phyloP scores from a whole-genome alignment of 352 stramenopile genomes.

The Pythium aristosporum region DNA sequence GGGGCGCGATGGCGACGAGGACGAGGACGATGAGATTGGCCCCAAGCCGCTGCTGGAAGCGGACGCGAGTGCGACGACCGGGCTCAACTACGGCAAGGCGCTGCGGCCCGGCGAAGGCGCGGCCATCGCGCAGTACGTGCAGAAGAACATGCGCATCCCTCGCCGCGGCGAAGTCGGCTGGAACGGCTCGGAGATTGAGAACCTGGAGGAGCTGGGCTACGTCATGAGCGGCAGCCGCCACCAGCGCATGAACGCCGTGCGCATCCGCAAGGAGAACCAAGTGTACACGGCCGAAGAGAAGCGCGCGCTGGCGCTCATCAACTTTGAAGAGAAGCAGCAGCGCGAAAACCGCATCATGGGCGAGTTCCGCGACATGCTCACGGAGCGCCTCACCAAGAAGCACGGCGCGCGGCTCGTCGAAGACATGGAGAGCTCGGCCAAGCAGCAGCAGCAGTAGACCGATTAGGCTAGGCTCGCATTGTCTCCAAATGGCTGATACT shows the following conservation, averaged over 20 bases:
- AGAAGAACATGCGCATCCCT: conserved; percentile 99
- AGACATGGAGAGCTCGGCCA: conserved; percentile 76
- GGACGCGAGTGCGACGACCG: conserved; percentile 46
- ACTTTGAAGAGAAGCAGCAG: conserved; percentile 99
- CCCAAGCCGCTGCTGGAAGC: conserved; percentile 70
- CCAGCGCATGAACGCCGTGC: conserved; percentile 98
- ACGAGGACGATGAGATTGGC: conserved; percentile 87
- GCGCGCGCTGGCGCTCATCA: conserved; percentile 96
- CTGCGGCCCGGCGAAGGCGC: conserved; percentile 92
- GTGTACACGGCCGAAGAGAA: conserved; percentile 99
- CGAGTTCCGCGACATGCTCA: conserved; percentile 95
- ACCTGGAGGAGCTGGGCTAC: conserved; percentile 93
- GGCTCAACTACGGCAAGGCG: conserved; percentile 90
- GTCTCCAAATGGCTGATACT: background rate
- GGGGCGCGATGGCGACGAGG: conserved; percentile 37
- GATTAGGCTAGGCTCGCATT: background rate
- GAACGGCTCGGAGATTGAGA: conserved; percentile 95
- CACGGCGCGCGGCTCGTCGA: conserved; percentile 83
- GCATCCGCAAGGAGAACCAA: conserved; percentile 99
- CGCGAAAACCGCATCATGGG: conserved; percentile 97
- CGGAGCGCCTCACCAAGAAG: conserved; percentile 85
- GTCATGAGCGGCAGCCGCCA: conserved; percentile 98
- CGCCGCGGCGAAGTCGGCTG: conserved; percentile 98
- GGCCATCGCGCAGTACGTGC: conserved; percentile 97
- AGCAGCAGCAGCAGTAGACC: conserved; percentile 39